Conservation (phyloP, 768 basidiomycete genomes). For the Cyclocybe cylindracea region DNA sequence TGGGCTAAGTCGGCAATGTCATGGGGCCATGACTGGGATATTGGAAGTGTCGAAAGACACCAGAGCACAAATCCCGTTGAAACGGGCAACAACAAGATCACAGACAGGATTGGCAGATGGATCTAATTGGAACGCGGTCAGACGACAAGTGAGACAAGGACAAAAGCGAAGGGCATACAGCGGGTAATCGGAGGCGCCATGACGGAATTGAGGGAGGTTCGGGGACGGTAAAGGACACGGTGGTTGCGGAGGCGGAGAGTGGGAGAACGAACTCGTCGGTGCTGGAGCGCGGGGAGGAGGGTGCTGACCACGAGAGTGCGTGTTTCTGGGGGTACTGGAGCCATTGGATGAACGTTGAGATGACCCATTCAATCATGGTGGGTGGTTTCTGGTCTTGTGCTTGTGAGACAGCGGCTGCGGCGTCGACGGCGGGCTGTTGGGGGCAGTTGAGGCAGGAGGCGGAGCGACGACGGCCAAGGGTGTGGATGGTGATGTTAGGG, state of each 20-base stretch:
- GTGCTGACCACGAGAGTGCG: constrained; percentile 41
- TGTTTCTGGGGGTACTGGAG: constrained; percentile 47
- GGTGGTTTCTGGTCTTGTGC: constrained; percentile 20
- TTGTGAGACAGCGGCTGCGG: constrained; percentile 8
- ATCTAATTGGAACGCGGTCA: constrained; percentile 23
- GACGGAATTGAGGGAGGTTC: constrained; percentile 19
- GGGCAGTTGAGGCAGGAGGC: constrained; percentile 43
- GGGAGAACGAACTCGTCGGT: constrained; percentile 34
- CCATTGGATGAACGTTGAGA: constrained; percentile 53
- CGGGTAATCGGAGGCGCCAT: constrained; percentile 27
- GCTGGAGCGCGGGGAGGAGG: constrained; percentile 50
- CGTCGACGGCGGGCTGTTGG: constrained; percentile 14
- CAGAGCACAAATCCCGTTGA: constrained; percentile 72
- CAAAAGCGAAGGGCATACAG: constrained; percentile 26
- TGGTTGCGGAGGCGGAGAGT: constrained; percentile 32
- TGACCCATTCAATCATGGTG: constrained; percentile 53
- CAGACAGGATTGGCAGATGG: constrained; percentile 40
- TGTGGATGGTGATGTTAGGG: constrained; percentile 48
- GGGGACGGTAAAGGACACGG: constrained; percentile 42
- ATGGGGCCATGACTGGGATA: constrained; percentile 75
- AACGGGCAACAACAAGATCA: constrained; percentile 58
- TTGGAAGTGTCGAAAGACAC: constrained; percentile 77
- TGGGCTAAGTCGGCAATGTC: constrained; percentile 75
- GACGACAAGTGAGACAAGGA: constrained; percentile 4
- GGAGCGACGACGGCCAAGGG: constrained; percentile 58